Evolutionary conservation across 768 basidiomycete species (phyloP).

Genomic region (Gymnopilus dilepis): DNA sequence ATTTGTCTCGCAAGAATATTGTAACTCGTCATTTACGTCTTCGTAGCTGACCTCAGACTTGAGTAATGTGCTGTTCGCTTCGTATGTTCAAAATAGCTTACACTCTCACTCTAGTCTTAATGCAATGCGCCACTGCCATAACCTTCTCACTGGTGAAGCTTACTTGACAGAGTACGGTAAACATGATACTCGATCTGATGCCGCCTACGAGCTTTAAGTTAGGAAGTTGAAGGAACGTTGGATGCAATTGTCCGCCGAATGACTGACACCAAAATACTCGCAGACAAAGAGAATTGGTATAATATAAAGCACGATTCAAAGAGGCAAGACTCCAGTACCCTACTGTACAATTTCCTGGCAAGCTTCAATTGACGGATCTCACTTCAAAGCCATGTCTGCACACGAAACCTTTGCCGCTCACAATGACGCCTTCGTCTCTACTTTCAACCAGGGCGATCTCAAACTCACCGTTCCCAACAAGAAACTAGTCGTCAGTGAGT

Average conservation of each 20-base stretch:
- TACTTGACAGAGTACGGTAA: background rate
- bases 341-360: no score
- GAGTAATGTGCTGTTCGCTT: background rate
- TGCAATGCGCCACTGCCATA: no score
- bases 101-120: background rate
- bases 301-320: no score
- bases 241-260: background rate
- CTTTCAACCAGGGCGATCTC: conserved; percentile 48
- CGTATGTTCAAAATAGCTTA: background rate
- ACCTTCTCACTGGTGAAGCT: background rate
- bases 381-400: conserved; percentile 28
- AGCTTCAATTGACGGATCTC: no score
- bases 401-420: conserved; percentile 40
- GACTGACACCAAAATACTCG: background rate
- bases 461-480: conserved; percentile 38
- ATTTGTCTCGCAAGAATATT: no score
- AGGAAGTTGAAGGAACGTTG: background rate
- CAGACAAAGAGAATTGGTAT: background rate
- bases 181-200: background rate
- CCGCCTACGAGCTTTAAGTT: background rate
- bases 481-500: conserved; percentile 37
- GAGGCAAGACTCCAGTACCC: no score
- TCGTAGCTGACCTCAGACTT: no score
- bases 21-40: no score
- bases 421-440: conserved; percentile 51